Percentiles rank a stretch among this genome's conserved stretches.
phyloP scores from a whole-genome alignment of 192 early-diverging fungal genomes.

The Backusella westeae region DNA sequence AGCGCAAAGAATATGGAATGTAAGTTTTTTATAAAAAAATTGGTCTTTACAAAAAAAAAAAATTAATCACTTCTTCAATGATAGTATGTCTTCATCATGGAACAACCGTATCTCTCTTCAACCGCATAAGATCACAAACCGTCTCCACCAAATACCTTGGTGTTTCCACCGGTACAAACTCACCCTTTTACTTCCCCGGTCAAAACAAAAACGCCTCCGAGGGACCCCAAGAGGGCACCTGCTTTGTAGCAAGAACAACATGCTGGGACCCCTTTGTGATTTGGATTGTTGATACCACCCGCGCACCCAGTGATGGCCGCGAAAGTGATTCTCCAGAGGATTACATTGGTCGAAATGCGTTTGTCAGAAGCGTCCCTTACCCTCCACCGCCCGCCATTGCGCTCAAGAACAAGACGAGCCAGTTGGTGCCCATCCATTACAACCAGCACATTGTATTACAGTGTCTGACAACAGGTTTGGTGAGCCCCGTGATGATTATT shows the following conservation, averaged over 20 bases:
- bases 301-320: conserved; percentile 45
- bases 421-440: conserved; percentile 76
- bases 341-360: conserved; percentile 41
- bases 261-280: conserved; percentile 88
- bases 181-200: conserved; percentile 25
- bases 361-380: conserved; percentile 49
- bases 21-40: conserved; percentile 19
- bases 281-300: conserved; percentile 75
- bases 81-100: conserved; percentile 88
- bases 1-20: conserved; percentile 79
- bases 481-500: conserved; percentile 77
- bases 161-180: conserved; percentile 44
- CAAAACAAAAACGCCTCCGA: conserved; percentile 9
- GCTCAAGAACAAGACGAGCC: conserved; percentile 56
- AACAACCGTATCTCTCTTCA: conserved; percentile 83
- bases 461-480: conserved; percentile 81
- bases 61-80: not conserved
- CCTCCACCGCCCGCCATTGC: conserved; percentile 76
- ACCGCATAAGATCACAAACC: conserved; percentile 86
- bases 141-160: conserved; percentile 86
- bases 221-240: conserved; percentile 45
- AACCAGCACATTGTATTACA: conserved; percentile 88
- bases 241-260: conserved; percentile 72
- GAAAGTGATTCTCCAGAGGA: conserved; percentile 43
- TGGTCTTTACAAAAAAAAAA: no score